Percentiles rank a stretch among this genome's conserved stretches.
phyloP scores from a whole-genome alignment of 495 filamentous ascomycete genomes.

The Xylaria palmicola region DNA sequence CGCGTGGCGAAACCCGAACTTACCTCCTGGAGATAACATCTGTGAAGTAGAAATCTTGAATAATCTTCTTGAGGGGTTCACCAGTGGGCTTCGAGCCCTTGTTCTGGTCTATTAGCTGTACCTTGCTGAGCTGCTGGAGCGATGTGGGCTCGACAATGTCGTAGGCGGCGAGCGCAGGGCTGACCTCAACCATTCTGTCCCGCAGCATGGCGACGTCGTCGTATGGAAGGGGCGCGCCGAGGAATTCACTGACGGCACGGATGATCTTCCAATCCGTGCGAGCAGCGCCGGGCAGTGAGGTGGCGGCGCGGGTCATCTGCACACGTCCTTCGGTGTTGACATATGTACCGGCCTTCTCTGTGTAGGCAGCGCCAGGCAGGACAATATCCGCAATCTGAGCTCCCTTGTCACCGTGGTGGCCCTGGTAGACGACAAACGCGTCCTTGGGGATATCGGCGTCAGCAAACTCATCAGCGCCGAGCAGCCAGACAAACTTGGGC shows the following conservation, averaged over 20 bases:
- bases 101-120: constrained; percentile 93
- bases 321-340: constrained; percentile 96
- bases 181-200: constrained; percentile 93
- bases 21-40: constrained; percentile 93
- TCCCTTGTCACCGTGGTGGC: constrained; percentile 92
- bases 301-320: constrained; percentile 87
- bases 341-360: constrained; percentile 95
- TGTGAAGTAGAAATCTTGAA: constrained; percentile 97
- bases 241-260: constrained; percentile 83
- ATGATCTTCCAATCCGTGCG: constrained; percentile 99
- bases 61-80: constrained; percentile 71
- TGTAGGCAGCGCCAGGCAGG: constrained; percentile 91
- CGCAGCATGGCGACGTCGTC: constrained; percentile 84
- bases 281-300: constrained; percentile 79
- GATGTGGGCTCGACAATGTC: constrained; percentile 82
- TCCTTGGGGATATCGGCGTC: constrained; percentile 82
- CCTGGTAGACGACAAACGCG: constrained; percentile 96
- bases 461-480: constrained; percentile 88
- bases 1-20: constrained; percentile 25
- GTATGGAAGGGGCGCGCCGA: constrained; percentile 84
- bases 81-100: constrained; percentile 71
- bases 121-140: constrained; percentile 71
- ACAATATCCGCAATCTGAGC: constrained; percentile 92
- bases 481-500: constrained; percentile 94
- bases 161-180: constrained; percentile 81